These are phyloP conservation scores for Lenwebbia sp. DNA, from an alignment of 345 rosid genomes.

Conservation along the genomic window DNA sequence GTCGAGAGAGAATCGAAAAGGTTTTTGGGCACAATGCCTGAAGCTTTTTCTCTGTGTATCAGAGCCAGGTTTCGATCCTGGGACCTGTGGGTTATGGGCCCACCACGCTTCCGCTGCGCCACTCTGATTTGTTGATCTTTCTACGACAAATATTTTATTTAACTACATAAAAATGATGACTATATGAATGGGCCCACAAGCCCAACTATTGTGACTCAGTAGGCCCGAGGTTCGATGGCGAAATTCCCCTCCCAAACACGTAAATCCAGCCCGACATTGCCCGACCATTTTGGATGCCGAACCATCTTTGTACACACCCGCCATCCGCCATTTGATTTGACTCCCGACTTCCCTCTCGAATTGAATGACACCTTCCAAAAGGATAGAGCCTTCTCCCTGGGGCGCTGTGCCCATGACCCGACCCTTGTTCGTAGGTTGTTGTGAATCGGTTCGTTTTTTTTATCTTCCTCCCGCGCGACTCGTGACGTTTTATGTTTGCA, in stretches of 20 bases:
- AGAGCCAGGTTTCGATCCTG: slow-evolving; percentile 75
- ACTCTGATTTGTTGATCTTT: slow-evolving; percentile 22
- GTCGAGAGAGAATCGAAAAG: background rate
- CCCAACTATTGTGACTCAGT: background rate
- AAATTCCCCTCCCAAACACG: background rate
- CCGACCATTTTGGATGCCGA: background rate
- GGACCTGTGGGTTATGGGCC: slow-evolving; percentile 84
- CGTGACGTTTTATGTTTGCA: background rate
- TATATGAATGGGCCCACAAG: background rate
- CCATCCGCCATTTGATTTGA: background rate
- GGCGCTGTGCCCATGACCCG: background rate
- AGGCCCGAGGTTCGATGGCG: background rate
- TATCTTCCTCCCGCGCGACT: background rate
- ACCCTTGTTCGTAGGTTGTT: background rate
- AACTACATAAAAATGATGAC: rapidly evolving
- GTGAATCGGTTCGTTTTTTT: background rate
- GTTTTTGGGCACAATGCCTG: background rate
- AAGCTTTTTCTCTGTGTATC: slow-evolving; percentile 7
- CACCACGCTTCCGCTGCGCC: slow-evolving; percentile 87
- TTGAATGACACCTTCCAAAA: background rate
- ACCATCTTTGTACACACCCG: background rate
- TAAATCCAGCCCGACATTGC: background rate
- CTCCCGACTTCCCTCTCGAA: background rate
- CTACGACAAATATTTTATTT: rapidly evolving
- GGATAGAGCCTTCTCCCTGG: background rate